Base-by-base conservation (phyloP, 2,329 filamentous ascomycete genomes). In the Alternaria tenuissima region DNA sequence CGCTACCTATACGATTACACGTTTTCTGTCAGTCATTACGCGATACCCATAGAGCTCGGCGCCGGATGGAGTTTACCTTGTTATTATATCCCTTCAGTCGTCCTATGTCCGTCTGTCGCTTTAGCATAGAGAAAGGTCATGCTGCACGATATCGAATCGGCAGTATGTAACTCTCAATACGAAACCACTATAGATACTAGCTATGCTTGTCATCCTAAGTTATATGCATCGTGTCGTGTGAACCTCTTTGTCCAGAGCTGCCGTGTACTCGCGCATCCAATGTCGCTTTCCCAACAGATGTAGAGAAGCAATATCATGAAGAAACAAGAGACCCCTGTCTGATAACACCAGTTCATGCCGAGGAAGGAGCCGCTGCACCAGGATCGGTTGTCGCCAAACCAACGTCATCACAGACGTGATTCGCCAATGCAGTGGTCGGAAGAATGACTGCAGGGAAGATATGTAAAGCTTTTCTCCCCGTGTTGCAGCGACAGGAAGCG, bases 11-110 rank as follows among this genome's bases (percentile, higher is more conserved):
- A 53, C 34, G 16, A 41, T 30, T 30, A 61, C 51, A 65, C 60
- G 61, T 64, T 58, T 65, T 36, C 20, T 62, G 11, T 34, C 44
- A 22, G 56, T 54, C 47, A 61, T 43, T 59, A 63, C 67, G 57
- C 66, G 65, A 71, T 71, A 71, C 68, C 68, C 68, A 49, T 53
- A 44, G 60, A 67, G 62, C 60, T 62, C 53, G 67, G 67, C 65
- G 65, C 57, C 41, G 39, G 14, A 56, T 28, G 55, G 58, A 53
- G 48, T 61, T 46, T 49, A 26, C 20, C 16, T 36, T 49, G 12
- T 49, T 22, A 24, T n/a, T 34, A 7, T 26, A 11, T 49, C 36
- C 46, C 20, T 36, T 26, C 6, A 24, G 7, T 51, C 22, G 14
- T 42, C 16, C 32, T 1, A 48, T 48, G 30, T 51, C 48, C 5